A percentile compares a stretch with the other conserved stretches of the same genome.
These are phyloP conservation scores for Teratosphaeria epicoccoides DNA, from an alignment of 2,329 filamentous ascomycete species.

Conservation along the genomic window DNA sequence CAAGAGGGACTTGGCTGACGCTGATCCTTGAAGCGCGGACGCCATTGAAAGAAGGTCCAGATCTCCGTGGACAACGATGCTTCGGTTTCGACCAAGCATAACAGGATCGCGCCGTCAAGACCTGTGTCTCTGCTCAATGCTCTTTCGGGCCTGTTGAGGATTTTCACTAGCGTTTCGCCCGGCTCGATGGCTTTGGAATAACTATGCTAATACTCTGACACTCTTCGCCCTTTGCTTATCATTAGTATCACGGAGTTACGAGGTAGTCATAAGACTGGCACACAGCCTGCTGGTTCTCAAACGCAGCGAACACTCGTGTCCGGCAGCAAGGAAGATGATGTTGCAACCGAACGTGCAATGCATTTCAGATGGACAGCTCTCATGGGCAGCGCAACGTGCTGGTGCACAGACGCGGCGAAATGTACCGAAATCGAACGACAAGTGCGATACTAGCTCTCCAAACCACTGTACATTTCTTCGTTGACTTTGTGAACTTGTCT, in stretches of 20 bases:
- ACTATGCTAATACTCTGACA: not conserved
- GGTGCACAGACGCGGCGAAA: too few relatives aligned
- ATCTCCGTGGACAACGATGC: not conserved
- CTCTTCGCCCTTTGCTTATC: not conserved
- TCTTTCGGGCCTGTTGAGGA: not conserved
- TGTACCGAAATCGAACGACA: too few relatives aligned
- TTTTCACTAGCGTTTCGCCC: not conserved
- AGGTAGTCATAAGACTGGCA: not conserved
- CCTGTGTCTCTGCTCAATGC: not conserved
- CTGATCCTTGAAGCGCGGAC: constrained; percentile 1
- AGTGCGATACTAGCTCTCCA: too few relatives aligned
- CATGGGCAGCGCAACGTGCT: too few relatives aligned
- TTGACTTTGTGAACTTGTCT: too few relatives aligned
- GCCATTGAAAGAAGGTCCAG: not conserved
- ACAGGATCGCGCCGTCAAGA: too few relatives aligned
- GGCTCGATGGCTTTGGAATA: not conserved
- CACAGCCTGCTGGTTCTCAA: not conserved
- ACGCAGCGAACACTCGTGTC: not conserved
- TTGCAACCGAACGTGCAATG: not conserved
- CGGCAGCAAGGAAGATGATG: not conserved
- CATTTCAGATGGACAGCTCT: too few relatives aligned
- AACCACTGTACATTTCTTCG: too few relatives aligned
- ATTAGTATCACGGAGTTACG: not conserved
- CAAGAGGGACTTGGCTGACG: constrained; percentile 26
- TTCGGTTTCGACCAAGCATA: not conserved